Evolutionary conservation across 345 rosid species (phyloP), one percentile per base, ranked within the genome.

Genomic region (Brassica juncea): DNA sequence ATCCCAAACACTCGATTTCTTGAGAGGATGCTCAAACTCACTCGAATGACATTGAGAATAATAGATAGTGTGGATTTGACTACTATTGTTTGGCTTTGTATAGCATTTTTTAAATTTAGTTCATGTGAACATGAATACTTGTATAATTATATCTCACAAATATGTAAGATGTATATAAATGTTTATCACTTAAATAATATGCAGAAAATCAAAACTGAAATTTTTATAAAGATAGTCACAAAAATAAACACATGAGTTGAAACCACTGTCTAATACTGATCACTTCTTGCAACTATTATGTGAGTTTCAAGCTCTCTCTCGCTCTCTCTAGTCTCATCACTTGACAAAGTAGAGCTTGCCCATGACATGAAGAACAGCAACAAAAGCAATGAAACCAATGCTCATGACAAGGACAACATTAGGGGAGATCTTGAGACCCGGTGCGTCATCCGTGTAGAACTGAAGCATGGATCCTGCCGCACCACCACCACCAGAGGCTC

Each of bases 351-450:
- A 94, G n/a, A 91, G 92, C 86, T 92, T 94, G 27, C 99, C 99
- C 81, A 85, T 85, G 65, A 92, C 97, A 83, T 94, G 99, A 42
- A 94, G 99, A 23, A 92, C 64, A n/a, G 97, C 92, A 14, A 94
- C 99, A 66, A 94, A 94, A 42, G 96, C 98, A 6, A 94, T 92
- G 88, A 94, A 94, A 32, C 98, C 99, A 1, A 94, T 92, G 88
- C 97, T 92, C 97, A 92, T 91, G 23, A 90, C 87, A 77, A 90
- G 94, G 10, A 94, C 97, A 11, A 91, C 94, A 79, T 94, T 92
- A 0, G 98, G 99, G 9, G 98, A 90, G 84, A 92, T 92, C 85
- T 92, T 92, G 30, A 92, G 92, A 12, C 99, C 99, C 0, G 97
- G 94, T 8, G 95, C 92, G 73, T 94, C 98, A 72, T 94, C 99